A percentile compares a stretch with the other conserved stretches of the same genome.
phyloP scores from a whole-genome alignment of 441 rosid genomes.

The Bocquillonia castaneifolia region DNA sequence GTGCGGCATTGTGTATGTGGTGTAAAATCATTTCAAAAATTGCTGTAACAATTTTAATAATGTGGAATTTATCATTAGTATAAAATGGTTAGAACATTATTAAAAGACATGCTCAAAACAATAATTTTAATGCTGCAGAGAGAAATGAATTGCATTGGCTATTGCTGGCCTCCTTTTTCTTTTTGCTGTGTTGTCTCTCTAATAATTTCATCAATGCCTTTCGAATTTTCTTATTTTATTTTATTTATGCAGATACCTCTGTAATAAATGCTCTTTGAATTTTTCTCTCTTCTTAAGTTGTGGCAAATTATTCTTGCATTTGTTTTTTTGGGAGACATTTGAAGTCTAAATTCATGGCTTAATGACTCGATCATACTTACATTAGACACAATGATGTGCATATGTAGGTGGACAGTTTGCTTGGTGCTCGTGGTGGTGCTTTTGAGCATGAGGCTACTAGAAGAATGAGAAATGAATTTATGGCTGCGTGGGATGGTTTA shows the following conservation, averaged over 20 bases:
- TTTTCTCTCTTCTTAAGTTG: not conserved
- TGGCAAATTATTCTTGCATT: not conserved
- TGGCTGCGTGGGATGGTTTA: constrained; percentile 99
- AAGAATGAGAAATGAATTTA: constrained; percentile 97
- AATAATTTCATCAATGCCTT: not conserved
- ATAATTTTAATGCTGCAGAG: not conserved
- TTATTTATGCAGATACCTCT: not conserved
- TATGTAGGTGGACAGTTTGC: constrained; percentile 78
- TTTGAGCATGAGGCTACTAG: constrained; percentile 93
- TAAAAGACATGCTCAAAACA: not conserved
- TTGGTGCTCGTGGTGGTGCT: constrained; percentile 96
- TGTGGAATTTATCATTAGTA: no score
- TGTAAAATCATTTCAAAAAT: no score
- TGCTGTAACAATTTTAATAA: no score
- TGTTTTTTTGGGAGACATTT: not conserved
- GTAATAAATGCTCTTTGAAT: not conserved
- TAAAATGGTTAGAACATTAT: no score
- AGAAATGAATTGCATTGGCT: not conserved
- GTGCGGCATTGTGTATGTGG: no score
- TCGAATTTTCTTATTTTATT: no score
- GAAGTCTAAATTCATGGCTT: not conserved
- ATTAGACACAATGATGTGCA: not conserved
- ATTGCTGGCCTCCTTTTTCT: not conserved
- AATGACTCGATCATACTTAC: constrained; percentile 3
- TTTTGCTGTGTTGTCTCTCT: not conserved